A percentile compares a stretch with the other conserved stretches of the same genome.
phyloP scores from a whole-genome alignment of 257 asterid species.

The Nicotiana otophora region DNA sequence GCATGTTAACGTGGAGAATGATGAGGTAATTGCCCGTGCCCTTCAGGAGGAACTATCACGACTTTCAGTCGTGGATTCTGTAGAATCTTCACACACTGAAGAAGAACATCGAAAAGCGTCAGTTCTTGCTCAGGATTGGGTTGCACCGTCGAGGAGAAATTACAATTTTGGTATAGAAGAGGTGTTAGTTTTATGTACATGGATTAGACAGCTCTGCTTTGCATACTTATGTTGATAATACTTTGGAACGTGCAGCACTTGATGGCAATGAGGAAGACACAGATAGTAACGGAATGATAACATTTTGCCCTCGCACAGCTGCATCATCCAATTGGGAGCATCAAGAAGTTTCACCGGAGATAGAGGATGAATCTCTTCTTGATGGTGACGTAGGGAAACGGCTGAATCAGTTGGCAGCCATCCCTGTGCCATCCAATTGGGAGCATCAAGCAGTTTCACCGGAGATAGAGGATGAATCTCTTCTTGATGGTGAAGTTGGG shows the following conservation, averaged over 20 bases:
- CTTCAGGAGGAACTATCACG: constrained; percentile 77
- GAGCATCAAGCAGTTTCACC: constrained; percentile 32
- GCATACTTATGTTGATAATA: constrained; percentile 5
- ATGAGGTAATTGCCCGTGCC: constrained; percentile 67
- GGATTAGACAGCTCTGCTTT: neutral
- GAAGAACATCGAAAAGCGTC: constrained; percentile 45
- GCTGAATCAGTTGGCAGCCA: constrained; percentile 64
- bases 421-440: constrained; percentile 47
- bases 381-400: constrained; percentile 87
- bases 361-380: constrained; percentile 65
- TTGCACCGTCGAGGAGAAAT: constrained; percentile 40
- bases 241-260: neutral
- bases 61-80: constrained; percentile 41
- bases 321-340: constrained; percentile 15
- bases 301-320: constrained; percentile 20
- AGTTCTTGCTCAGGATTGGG: constrained; percentile 74
- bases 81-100: constrained; percentile 28
- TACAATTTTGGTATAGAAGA: constrained; percentile 32
- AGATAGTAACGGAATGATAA: constrained; percentile 18
- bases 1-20: constrained; percentile 49
- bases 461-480: constrained; percentile 66
- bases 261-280: constrained; percentile 35
- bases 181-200: neutral
- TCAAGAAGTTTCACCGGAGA: constrained; percentile 42
- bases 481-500: constrained; percentile 81